Evolutionary conservation across 768 basidiomycete species (phyloP).

Genomic region (Gymnopilus dilepis): DNA sequence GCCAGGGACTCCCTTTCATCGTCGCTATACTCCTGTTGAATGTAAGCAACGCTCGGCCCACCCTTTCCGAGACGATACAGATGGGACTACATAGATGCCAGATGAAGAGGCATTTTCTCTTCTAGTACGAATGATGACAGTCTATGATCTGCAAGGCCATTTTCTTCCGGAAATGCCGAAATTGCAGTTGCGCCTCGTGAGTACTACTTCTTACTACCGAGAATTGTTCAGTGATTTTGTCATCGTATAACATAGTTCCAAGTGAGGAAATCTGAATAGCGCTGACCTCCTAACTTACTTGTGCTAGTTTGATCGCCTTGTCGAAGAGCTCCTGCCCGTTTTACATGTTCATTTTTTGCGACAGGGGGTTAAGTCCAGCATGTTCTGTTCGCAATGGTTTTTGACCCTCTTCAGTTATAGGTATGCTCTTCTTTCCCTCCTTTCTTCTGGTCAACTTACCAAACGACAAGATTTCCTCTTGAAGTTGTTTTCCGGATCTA

Average conservation of each 20-base stretch:
- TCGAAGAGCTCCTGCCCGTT: conserved; percentile 92
- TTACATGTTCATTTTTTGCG: conserved; percentile 92
- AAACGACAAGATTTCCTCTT: conserved; percentile 77
- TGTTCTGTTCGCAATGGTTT: conserved; percentile 99
- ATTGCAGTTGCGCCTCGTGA: conserved; percentile 86
- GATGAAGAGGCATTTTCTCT: conserved; percentile 99
- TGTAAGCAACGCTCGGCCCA: conserved; percentile 48
- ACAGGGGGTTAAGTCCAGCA: conserved; percentile 95
- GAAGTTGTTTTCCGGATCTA: conserved; percentile 96
- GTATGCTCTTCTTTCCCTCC: conserved; percentile 45
- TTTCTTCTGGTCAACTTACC: conserved; percentile 1
- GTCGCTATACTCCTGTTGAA: conserved; percentile 93
- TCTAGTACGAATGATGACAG: conserved; percentile 92
- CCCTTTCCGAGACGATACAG: conserved; percentile 14
- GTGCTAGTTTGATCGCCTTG: conserved; percentile 85
- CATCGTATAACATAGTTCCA: conserved; percentile 25
- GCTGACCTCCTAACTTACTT: not conserved
- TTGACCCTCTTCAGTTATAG: conserved; percentile 96
- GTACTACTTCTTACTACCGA: conserved; percentile 25
- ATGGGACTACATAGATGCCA: conserved; percentile 76
- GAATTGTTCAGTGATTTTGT: not conserved
- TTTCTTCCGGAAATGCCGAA: conserved; percentile 99
- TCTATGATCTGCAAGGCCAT: conserved; percentile 94
- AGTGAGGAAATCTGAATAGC: conserved; percentile 20
- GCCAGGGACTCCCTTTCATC: conserved; percentile 96